A percentile compares a stretch with the other conserved stretches of the same genome.
Evolutionary conservation across 208 protist genomes (phyloP).

Genomic region (Acanthamoeba sp.): DNA sequence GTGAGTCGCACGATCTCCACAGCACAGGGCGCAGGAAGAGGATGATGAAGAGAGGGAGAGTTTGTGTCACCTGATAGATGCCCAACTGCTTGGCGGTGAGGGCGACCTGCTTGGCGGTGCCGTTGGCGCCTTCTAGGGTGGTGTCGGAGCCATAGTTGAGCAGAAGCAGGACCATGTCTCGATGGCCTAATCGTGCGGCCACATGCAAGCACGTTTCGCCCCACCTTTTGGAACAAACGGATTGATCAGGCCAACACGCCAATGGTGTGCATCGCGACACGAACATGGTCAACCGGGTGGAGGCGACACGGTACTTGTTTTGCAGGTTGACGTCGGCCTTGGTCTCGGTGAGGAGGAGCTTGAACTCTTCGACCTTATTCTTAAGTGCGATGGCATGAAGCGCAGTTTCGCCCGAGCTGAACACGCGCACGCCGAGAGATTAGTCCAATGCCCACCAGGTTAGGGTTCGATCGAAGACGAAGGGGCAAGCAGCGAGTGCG

Average conservation of each 20-base stretch:
- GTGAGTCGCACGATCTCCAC: too few relatives aligned
- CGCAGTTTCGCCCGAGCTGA: slow-evolving; percentile 19
- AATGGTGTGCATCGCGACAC: too few relatives aligned
- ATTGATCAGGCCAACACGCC: not conserved
- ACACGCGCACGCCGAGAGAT: not conserved
- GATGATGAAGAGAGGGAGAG: not conserved
- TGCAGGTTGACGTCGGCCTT: not conserved
- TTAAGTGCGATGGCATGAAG: slow-evolving; percentile 42
- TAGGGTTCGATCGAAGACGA: too few relatives aligned
- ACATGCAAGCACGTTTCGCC: slow-evolving; percentile 48
- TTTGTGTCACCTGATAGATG: not conserved
- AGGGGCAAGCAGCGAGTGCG: too few relatives aligned
- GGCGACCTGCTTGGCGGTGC: slow-evolving; percentile 17
- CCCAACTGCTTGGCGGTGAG: slow-evolving; percentile 28
- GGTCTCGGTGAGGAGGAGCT: slow-evolving; percentile 47
- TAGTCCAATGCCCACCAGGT: too few relatives aligned
- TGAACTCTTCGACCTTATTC: slow-evolving; percentile 52
- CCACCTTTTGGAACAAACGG: not conserved
- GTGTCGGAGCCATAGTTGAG: slow-evolving; percentile 1
- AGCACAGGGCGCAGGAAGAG: not conserved
- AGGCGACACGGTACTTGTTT: not conserved
- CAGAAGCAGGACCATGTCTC: slow-evolving; percentile 21
- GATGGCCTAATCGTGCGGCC: slow-evolving; percentile 4
- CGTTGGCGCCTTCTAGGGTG: not conserved
- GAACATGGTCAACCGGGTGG: too few relatives aligned